Percentiles rank a stretch among this genome's conserved stretches.
Conservation (phyloP, 202 grass and related monocot genomes). For the Tripidium arundinaceum region DNA sequence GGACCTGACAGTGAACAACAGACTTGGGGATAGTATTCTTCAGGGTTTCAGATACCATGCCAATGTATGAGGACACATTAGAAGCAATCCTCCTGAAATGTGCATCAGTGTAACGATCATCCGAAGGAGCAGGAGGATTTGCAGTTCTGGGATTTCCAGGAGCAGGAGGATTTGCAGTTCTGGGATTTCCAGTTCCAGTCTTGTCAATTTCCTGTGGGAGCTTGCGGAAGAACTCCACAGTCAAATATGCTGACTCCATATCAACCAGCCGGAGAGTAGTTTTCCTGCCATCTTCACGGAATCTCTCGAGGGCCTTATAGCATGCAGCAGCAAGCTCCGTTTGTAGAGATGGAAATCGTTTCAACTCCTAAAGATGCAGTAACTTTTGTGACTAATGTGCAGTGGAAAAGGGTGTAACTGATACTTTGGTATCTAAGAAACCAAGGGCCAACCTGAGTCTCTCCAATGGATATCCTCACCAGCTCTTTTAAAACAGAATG, state of each 20-base stretch:
- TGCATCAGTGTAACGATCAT: constrained; percentile 64
- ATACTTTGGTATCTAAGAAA: background rate
- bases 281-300: constrained; percentile 76
- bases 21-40: constrained; percentile 94
- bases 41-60: constrained; percentile 80
- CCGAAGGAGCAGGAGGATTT: constrained; percentile 43
- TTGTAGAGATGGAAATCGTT: constrained; percentile 90
- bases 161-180: constrained; percentile 42
- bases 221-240: constrained; percentile 95
- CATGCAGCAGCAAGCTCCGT: constrained; percentile 80
- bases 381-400: constrained; percentile 1
- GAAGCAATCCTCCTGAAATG: constrained; percentile 95
- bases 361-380: constrained; percentile 62
- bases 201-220: constrained; percentile 89
- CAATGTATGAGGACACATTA: constrained; percentile 87
- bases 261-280: constrained; percentile 82
- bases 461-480: constrained; percentile 87
- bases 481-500: constrained; percentile 92
- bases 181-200: constrained; percentile 45
- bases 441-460: constrained; percentile 66
- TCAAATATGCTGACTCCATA: constrained; percentile 88
- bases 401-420: background rate
- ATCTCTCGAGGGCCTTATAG: constrained; percentile 69
- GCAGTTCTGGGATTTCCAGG: constrained; percentile 43
- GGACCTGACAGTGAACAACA: constrained; percentile 89